These are phyloP conservation scores for Aspergillus biplanus DNA, from an alignment of 495 filamentous ascomycete genomes.

Conservation along the genomic window DNA sequence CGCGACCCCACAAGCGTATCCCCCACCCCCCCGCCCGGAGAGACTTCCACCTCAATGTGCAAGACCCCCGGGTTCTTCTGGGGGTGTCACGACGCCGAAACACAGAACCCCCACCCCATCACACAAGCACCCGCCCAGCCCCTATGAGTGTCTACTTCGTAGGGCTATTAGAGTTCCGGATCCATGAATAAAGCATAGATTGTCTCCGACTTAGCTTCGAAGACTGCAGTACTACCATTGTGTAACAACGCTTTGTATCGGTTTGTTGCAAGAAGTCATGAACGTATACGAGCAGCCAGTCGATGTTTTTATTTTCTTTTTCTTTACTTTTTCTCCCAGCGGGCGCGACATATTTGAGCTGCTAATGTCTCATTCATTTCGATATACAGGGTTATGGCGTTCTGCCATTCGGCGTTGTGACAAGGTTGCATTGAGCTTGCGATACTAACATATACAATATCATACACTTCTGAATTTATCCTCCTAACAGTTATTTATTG, in stretches of 20 bases:
- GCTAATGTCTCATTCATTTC: background rate
- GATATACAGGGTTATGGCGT: background rate
- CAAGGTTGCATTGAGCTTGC: background rate
- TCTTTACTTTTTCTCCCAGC: background rate
- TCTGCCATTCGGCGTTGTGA: background rate
- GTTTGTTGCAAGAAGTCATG: background rate
- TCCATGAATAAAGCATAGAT: background rate
- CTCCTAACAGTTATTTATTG: no score
- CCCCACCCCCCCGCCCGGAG: slow-evolving; percentile 34
- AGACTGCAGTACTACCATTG: background rate
- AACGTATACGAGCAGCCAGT: slow-evolving; percentile 13
- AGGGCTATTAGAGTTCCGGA: background rate
- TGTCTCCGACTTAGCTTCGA: background rate
- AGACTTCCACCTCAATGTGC: slow-evolving; percentile 39
- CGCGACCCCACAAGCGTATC: slow-evolving; percentile 54
- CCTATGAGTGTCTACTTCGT: background rate
- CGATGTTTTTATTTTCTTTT: background rate
- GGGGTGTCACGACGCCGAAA: slow-evolving; percentile 54
- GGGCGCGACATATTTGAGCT: slow-evolving; percentile 1
- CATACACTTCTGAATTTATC: no score
- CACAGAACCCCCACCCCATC: slow-evolving; percentile 39
- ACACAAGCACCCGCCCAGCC: slow-evolving; percentile 25
- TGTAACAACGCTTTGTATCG: background rate
- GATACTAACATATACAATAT: background rate
- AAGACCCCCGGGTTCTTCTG: slow-evolving; percentile 59